Evolutionary conservation across 208 protist species (phyloP), one percentile per base, ranked within the genome.

Genomic region (Blechomonas ayalai): DNA sequence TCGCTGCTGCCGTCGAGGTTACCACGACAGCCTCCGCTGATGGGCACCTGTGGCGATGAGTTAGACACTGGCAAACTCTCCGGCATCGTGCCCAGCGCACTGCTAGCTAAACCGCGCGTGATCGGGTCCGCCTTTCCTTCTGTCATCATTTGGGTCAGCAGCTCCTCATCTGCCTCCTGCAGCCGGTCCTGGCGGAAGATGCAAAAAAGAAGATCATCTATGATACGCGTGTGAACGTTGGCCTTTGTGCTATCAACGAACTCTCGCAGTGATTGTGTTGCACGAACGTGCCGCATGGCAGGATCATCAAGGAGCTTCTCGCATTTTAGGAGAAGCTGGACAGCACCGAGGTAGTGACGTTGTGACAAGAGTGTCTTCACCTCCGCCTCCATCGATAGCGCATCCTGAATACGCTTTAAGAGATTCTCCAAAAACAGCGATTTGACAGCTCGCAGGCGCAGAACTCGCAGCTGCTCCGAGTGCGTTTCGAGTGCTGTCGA

Each of bases 141-240:
- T 0, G 20, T 26, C 16, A 88, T 54, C 58, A 92, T 62, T 36
- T 65, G 57, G 35, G 72, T 46, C 43, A 88, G 33, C n/a, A 78
- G 37, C 33, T 80, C 66, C 15, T 59, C 52, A 38, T 92, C 71
- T 18, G 68, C 79, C 36, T 76, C 74, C 19, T 67, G 42, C 24
- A 84, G 56, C 5, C 63, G 61, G 34, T 82, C 68, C 35, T 89
- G 66, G 2, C 77, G 62, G 65, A 92, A 92, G 0, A 92, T 67
- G 47, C 77, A 90, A 20, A 56, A 45, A 26, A 90, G 62, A 18
- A 92, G 51, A 41, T 85, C 77, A 45, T 88, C 73, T 24, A 83
- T 68, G 27, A 92, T 78, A 13, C 46, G 53, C 20, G 46, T 49
- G 52, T 89, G 79, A 41, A 92, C 36, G 10, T 66, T 82, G 15